Conservation (phyloP, 257 asterid genomes). For the Henckelia pumila region DNA sequence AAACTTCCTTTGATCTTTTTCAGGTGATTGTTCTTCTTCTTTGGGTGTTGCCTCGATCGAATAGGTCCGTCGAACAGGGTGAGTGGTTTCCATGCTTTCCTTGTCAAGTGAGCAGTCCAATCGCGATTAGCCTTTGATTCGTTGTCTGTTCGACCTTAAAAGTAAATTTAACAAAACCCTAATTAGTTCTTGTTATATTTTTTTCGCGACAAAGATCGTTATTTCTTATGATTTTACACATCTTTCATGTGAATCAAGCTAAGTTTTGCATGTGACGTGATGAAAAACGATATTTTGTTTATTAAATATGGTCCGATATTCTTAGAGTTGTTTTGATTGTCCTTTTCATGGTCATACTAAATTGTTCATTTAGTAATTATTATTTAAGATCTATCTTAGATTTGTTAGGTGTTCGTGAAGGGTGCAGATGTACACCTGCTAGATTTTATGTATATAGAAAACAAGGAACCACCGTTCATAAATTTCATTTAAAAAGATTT, state of each 20-base stretch:
- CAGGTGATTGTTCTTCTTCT: not conserved
- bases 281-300: not conserved
- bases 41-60: not conserved
- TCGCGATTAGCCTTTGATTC: conserved; percentile 49
- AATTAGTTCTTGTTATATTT: not conserved
- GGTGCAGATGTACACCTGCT: no score
- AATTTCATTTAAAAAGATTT: no score
- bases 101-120: conserved; percentile 61
- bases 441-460: no score
- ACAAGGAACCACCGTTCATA: no score
- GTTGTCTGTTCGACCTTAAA: conserved; percentile 85
- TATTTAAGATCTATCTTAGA: no score
- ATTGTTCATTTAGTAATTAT: no score
- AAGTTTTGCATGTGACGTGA: not conserved
- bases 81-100: conserved; percentile 58
- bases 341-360: not conserved
- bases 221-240: not conserved
- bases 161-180: conserved; percentile 39
- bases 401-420: no score
- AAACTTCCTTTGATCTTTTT: not conserved
- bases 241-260: not conserved
- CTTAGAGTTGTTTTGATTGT: no score
- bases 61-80: conserved; percentile 20
- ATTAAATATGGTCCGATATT: not conserved
- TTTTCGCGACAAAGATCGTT: not conserved